Conservation (phyloP, 805 yeast genomes). For the Saccharomycopsis sp. region DNA sequence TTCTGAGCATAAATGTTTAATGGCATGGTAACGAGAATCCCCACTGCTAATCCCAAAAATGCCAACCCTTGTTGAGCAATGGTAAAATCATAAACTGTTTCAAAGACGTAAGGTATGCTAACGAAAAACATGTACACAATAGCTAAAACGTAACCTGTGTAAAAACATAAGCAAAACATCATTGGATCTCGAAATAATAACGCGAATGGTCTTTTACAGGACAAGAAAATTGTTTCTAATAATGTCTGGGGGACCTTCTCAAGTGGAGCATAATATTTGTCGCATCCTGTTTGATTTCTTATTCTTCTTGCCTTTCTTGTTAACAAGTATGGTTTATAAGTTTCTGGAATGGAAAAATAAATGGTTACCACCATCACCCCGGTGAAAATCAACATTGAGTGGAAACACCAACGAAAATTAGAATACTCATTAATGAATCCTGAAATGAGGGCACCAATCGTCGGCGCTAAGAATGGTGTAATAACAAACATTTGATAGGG, state of each 20-base stretch:
- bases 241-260: slow-evolving; percentile 43
- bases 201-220: slow-evolving; percentile 47
- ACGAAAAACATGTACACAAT: slow-evolving; percentile 58
- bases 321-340: slow-evolving; percentile 51
- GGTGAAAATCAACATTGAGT: slow-evolving; percentile 47
- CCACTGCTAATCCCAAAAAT: slow-evolving; percentile 51
- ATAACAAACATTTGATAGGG: slow-evolving; percentile 51
- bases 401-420: slow-evolving; percentile 61
- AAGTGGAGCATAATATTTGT: slow-evolving; percentile 49
- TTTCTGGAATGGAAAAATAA: slow-evolving; percentile 42
- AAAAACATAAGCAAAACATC: slow-evolving; percentile 54
- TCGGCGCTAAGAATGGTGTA: slow-evolving; percentile 51
- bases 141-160: slow-evolving; percentile 61
- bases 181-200: slow-evolving; percentile 51
- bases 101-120: slow-evolving; percentile 50
- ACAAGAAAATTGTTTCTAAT: slow-evolving; percentile 32
- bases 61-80: slow-evolving; percentile 48
- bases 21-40: slow-evolving; percentile 43
- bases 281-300: slow-evolving; percentile 48
- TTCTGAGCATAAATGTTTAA: slow-evolving; percentile 39
- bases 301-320: slow-evolving; percentile 40
- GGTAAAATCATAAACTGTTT: slow-evolving; percentile 39
- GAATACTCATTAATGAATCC: slow-evolving; percentile 48
- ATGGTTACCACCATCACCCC: slow-evolving; percentile 41
- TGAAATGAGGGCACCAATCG: slow-evolving; percentile 51